These are phyloP conservation scores for Huntiella abstrusa DNA, from an alignment of 2,329 filamentous ascomycete genomes.

Conservation along the genomic window DNA sequence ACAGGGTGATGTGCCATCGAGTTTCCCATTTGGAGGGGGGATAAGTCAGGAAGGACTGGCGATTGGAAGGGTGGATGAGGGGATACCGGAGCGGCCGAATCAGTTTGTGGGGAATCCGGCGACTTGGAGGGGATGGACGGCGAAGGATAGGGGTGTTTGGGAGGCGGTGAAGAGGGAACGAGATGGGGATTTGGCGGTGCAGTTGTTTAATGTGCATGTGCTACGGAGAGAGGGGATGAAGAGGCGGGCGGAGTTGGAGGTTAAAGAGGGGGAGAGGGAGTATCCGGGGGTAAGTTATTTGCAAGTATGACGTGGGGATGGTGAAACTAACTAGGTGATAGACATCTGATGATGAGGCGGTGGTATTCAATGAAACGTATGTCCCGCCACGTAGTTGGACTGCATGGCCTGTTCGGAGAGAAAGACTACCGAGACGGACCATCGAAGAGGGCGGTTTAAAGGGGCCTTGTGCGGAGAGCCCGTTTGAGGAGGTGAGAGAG, in stretches of 20 bases:
- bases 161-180: conserved; percentile 43
- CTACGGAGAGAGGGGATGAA: conserved; percentile 28
- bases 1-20: too few relatives aligned
- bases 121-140: conserved; percentile 47
- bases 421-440: conserved; percentile 32
- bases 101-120: conserved; percentile 48
- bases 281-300: background rate
- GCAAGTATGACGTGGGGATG: background rate
- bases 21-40: too few relatives aligned
- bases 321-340: background rate
- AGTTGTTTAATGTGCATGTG: conserved; percentile 62
- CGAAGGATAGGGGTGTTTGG: conserved; percentile 42
- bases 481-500: conserved; percentile 4
- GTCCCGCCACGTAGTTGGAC: conserved; percentile 48
- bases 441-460: background rate
- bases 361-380: conserved; percentile 13
- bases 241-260: conserved; percentile 10
- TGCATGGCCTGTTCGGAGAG: conserved; percentile 58
- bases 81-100: conserved; percentile 35
- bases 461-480: background rate
- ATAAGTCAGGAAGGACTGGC: too few relatives aligned
- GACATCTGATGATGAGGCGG: conserved; percentile 6
- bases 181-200: conserved; percentile 49
- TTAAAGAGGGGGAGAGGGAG: conserved; percentile 15
- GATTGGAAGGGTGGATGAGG: too few relatives aligned